phyloP scores from a whole-genome alignment of 225 moss, liverwort and hornwort species.

The Straminergon stramineum region DNA sequence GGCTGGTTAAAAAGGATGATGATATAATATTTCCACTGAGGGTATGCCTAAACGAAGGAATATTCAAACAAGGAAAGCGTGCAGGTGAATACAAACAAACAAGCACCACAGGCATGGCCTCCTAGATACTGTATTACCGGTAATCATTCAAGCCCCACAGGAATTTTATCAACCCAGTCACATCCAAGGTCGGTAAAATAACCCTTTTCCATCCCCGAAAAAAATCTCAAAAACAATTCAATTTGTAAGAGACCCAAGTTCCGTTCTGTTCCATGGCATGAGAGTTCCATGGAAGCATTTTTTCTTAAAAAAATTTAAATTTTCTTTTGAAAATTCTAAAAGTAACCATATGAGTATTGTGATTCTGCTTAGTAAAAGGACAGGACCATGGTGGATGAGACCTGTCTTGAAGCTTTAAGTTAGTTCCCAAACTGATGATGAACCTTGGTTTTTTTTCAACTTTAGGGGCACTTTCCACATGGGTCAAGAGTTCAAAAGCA shows the following conservation, averaged over 20 bases:
- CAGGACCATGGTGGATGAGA: neutral
- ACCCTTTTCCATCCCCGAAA: too few species aligned
- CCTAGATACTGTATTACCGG: neutral
- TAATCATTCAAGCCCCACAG: neutral
- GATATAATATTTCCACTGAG: neutral
- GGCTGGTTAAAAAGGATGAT: too few species aligned
- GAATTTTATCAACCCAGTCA: neutral
- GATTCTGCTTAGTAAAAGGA: neutral
- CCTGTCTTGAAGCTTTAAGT: neutral
- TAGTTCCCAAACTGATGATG: neutral
- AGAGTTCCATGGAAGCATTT: neutral
- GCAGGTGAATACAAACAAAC: neutral
- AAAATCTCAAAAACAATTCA: neutral
- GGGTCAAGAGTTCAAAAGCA: neutral
- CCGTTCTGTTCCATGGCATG: neutral
- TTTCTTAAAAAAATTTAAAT: too few species aligned
- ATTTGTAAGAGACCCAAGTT: neutral
- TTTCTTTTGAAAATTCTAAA: neutral
- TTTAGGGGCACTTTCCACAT: neutral
- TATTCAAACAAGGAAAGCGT: neutral
- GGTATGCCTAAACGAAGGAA: too few species aligned
- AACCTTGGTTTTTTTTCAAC: neutral
- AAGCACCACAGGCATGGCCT: neutral
- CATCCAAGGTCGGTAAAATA: neutral
- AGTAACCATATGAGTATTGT: neutral